Percentiles rank a stretch among this genome's conserved stretches.
phyloP scores from a whole-genome alignment of 305 asterid species.

The Solanum hybrid region DNA sequence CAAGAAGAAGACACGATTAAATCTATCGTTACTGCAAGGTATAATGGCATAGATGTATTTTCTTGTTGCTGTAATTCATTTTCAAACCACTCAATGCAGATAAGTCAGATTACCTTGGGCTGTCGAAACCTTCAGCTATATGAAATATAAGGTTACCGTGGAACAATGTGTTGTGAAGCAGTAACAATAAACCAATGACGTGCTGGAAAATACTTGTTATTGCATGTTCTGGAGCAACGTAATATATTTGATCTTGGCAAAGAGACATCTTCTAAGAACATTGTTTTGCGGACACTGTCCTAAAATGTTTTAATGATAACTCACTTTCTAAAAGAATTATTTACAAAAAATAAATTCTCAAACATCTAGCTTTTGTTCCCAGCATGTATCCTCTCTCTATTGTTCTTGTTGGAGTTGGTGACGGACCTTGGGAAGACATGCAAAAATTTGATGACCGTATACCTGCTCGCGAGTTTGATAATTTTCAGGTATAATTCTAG shows the following conservation, averaged over 20 bases:
- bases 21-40: constrained; percentile 73
- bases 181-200: background rate
- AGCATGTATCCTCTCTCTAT: constrained; percentile 71
- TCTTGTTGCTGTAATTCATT: background rate
- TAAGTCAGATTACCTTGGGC: background rate
- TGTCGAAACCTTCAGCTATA: background rate
- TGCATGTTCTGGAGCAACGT: background rate
- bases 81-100: background rate
- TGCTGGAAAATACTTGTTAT: background rate
- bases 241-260: background rate
- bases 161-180: background rate
- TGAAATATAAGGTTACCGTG: background rate
- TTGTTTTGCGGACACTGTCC: background rate
- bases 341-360: background rate
- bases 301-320: background rate
- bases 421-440: constrained; percentile 96
- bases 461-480: constrained; percentile 66
- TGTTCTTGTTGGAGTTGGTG: constrained; percentile 86
- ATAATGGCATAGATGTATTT: background rate
- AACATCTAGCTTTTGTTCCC: constrained; percentile 5
- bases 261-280: background rate
- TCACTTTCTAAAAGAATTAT: background rate
- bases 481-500: constrained; percentile 49
- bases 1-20: constrained; percentile 64
- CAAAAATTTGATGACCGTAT: constrained; percentile 69